These are phyloP conservation scores for Neoboletus subvelutipes DNA, from an alignment of 768 basidiomycete genomes.

Conservation along the genomic window DNA sequence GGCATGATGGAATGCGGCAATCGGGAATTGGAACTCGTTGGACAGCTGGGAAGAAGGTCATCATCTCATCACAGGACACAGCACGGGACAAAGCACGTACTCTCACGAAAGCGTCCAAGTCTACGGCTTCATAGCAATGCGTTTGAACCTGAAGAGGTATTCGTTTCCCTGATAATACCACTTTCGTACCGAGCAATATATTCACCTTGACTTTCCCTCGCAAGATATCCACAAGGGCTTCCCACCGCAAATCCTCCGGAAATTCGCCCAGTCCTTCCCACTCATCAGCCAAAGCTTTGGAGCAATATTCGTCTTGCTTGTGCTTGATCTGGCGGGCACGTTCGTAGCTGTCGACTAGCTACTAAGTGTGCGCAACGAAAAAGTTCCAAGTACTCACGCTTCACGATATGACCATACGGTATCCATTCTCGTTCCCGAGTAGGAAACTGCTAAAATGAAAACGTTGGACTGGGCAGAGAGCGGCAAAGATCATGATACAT, in stretches of 20 bases:
- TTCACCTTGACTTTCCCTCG: conserved; percentile 72
- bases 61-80: neutral
- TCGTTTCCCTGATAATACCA: neutral
- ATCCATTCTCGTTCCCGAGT: conserved; percentile 58
- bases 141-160: conserved; percentile 38
- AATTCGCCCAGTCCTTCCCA: conserved; percentile 52
- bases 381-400: conserved; percentile 32
- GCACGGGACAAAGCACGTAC: conserved; percentile 35
- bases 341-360: conserved; percentile 44
- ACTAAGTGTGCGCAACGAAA: neutral
- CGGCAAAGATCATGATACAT: conserved; percentile 5
- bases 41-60: conserved; percentile 45
- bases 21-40: conserved; percentile 78
- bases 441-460: conserved; percentile 21
- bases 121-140: conserved; percentile 63
- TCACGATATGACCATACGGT: conserved; percentile 66
- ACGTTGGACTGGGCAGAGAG: neutral
- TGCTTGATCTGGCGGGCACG: conserved; percentile 62
- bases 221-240: conserved; percentile 66
- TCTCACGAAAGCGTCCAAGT: conserved; percentile 65
- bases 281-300: conserved; percentile 43
- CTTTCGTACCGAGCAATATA: neutral
- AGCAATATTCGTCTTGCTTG: conserved; percentile 69
- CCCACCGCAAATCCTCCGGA: conserved; percentile 71
- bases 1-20: conserved; percentile 78